phyloP scores from a whole-genome alignment of 352 stramenopile species.

The Thraustochytrium sp. region DNA sequence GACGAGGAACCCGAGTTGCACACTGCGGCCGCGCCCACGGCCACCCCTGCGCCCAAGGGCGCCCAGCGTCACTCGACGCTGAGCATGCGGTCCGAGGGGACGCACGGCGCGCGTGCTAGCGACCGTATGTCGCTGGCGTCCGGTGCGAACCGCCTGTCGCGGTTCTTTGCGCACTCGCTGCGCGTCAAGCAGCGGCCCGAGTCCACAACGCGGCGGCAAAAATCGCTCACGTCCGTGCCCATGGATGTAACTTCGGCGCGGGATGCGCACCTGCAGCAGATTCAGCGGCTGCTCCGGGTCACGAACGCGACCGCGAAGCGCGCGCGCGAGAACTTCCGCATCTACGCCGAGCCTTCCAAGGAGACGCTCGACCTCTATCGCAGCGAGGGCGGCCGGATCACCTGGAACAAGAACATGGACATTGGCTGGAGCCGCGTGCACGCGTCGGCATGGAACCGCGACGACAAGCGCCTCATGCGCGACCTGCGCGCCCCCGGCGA shows the following conservation, averaged over 20 bases:
- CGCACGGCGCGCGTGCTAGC: too few relatives aligned
- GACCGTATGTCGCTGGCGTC: neutral
- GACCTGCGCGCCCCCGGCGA: neutral
- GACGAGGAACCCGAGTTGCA: neutral
- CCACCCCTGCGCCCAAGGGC: too few relatives aligned
- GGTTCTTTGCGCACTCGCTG: neutral
- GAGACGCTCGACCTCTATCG: slow-evolving; percentile 5
- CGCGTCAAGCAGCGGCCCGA: neutral
- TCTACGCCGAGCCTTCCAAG: slow-evolving; percentile 18
- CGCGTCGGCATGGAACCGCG: slow-evolving; percentile 32
- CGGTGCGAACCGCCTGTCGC: neutral
- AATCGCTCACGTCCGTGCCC: neutral
- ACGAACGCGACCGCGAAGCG: neutral
- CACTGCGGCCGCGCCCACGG: too few relatives aligned
- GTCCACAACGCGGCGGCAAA: neutral
- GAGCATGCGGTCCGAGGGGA: neutral
- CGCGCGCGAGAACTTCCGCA: neutral
- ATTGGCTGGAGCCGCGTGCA: slow-evolving; percentile 8
- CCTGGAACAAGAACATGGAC: neutral
- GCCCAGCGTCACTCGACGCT: too few relatives aligned
- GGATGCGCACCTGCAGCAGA: slow-evolving; percentile 7
- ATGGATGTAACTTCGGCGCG: neutral
- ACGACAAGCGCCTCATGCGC: neutral
- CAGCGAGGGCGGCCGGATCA: neutral
- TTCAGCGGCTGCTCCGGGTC: neutral